These are phyloP conservation scores for Eragrostis tef DNA, from an alignment of 202 grass and related monocot species.

Conservation along the genomic window DNA sequence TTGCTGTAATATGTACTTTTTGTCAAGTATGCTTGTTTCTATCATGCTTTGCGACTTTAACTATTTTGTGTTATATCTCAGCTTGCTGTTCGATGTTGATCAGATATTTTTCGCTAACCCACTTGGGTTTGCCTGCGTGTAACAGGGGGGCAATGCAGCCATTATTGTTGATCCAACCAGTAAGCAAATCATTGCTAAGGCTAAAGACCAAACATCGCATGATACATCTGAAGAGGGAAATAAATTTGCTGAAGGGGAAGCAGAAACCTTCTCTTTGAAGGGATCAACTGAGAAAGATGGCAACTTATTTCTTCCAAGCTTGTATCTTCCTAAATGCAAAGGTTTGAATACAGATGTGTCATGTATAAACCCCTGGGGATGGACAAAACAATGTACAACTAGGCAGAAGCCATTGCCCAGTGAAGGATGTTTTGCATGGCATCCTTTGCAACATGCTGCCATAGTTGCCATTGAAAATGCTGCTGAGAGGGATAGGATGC, in stretches of 20 bases:
- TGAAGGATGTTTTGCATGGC: slow-evolving; percentile 54
- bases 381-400: slow-evolving; percentile 50
- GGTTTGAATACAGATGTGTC: slow-evolving; percentile 49
- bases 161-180: slow-evolving; percentile 80
- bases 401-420: slow-evolving; percentile 35
- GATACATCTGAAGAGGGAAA: slow-evolving; percentile 40
- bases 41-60: neutral
- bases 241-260: slow-evolving; percentile 32
- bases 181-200: slow-evolving; percentile 70
- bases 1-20: no score
- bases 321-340: slow-evolving; percentile 31
- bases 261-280: slow-evolving; percentile 18
- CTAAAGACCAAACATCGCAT: slow-evolving; percentile 47
- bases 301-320: slow-evolving; percentile 8
- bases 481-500: slow-evolving; percentile 62
- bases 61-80: neutral
- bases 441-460: slow-evolving; percentile 76
- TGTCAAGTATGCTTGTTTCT: neutral
- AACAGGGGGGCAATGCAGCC: slow-evolving; percentile 72
- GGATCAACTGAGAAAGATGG: slow-evolving; percentile 3
- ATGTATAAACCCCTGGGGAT: slow-evolving; percentile 84
- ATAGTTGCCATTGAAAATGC: slow-evolving; percentile 92
- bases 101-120: neutral
- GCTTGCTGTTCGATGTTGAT: neutral
- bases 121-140: slow-evolving; percentile 22